Conservation (phyloP, 768 basidiomycete species). For the Podaxis sp. region DNA sequence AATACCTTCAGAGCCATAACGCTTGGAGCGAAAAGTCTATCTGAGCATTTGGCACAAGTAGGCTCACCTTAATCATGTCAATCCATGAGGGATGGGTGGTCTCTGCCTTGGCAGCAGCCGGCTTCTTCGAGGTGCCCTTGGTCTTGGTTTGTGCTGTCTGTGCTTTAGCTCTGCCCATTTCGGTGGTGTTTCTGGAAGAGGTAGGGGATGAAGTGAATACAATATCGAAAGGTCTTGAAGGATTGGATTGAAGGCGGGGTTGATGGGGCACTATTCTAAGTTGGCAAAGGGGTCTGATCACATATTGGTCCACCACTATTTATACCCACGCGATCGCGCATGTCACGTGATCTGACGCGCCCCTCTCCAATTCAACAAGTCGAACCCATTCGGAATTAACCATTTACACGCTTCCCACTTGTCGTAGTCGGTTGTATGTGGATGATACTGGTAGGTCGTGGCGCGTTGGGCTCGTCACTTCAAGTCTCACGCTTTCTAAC, state of each 20-base stretch:
- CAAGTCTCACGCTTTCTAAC: neutral
- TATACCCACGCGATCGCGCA: slow-evolving; percentile 45
- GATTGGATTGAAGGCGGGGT: slow-evolving; percentile 7
- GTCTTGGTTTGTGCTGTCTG: slow-evolving; percentile 21
- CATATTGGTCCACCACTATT: slow-evolving; percentile 29
- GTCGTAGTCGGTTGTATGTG: neutral
- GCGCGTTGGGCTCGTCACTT: too few relatives aligned
- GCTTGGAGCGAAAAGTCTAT: neutral
- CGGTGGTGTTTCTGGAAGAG: slow-evolving; percentile 15
- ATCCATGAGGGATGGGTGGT: slow-evolving; percentile 57
- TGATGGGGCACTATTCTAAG: slow-evolving; percentile 20
- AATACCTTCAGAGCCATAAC: neutral
- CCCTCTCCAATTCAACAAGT: slow-evolving; percentile 34
- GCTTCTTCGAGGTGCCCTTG: slow-evolving; percentile 40
- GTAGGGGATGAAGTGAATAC: neutral
- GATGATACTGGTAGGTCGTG: neutral
- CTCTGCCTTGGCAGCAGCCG: slow-evolving; percentile 38
- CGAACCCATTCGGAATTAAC: neutral
- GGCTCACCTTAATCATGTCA: slow-evolving; percentile 76
- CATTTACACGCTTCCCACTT: neutral
- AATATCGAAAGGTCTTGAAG: slow-evolving; percentile 1
- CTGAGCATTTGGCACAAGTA: slow-evolving; percentile 6
- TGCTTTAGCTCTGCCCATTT: slow-evolving; percentile 30
- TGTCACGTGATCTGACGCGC: slow-evolving; percentile 31
- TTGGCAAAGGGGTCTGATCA: slow-evolving; percentile 35